phyloP scores from a whole-genome alignment of 129 eudicot genomes.

The Centrapalus pauciflorus region DNA sequence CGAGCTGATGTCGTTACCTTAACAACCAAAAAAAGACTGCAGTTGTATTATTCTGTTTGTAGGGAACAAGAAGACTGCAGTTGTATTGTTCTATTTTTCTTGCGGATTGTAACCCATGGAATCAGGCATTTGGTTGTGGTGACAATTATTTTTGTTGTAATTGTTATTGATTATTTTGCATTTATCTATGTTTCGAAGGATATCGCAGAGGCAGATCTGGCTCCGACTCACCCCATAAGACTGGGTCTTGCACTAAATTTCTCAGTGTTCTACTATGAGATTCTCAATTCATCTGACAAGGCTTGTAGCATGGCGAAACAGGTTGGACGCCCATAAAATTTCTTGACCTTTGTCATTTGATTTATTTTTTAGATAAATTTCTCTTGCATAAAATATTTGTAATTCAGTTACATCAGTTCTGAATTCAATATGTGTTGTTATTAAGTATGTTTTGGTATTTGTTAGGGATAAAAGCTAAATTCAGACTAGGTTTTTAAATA shows the following conservation, averaged over 20 bases:
- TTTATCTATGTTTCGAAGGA: slow-evolving; percentile 45
- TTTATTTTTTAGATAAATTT: background rate
- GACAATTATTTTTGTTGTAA: background rate
- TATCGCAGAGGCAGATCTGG: slow-evolving; percentile 64
- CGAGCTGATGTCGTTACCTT: slow-evolving; percentile 1
- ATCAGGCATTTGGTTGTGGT: background rate
- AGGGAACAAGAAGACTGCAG: background rate
- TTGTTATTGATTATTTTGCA: background rate
- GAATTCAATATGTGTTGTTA: background rate
- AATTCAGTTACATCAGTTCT: background rate
- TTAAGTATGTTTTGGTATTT: background rate
- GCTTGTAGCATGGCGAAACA: slow-evolving; percentile 88
- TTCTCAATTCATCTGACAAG: slow-evolving; percentile 72
- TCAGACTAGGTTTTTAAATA: slow-evolving; percentile 7
- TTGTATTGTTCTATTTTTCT: background rate
- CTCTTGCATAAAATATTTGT: background rate
- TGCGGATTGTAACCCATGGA: slow-evolving; percentile 7
- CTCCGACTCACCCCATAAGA: slow-evolving; percentile 79
- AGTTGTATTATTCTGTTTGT: background rate
- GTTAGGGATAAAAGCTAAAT: slow-evolving; percentile 15
- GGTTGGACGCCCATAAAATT: slow-evolving; percentile 29
- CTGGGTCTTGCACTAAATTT: slow-evolving; percentile 79
- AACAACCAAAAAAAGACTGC: background rate
- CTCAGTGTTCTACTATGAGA: slow-evolving; percentile 81
- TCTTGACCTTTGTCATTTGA: background rate